Percentiles rank a stretch among this genome's conserved stretches.
Evolutionary conservation across 805 yeast genomes (phyloP).

Genomic region (Starmera quercuum): DNA sequence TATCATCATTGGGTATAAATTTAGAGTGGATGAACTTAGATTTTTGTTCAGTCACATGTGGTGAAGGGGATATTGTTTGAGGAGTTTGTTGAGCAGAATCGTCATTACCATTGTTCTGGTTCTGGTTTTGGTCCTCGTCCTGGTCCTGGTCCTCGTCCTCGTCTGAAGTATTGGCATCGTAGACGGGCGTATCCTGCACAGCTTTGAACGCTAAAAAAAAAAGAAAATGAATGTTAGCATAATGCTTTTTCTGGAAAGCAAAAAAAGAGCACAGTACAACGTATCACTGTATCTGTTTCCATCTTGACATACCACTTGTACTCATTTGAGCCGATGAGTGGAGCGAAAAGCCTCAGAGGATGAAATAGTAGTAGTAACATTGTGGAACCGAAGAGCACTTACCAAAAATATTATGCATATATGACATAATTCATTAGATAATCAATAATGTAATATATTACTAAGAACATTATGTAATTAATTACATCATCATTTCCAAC

Average conservation of each 20-base stretch:
- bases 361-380: not conserved
- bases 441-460: too few relatives aligned
- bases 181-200: constrained; percentile 12
- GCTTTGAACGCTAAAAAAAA: constrained; percentile 15
- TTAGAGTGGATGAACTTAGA: constrained; percentile 24
- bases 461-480: too few relatives aligned
- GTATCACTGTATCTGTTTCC: too few relatives aligned
- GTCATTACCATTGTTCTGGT: not conserved
- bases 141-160: not conserved
- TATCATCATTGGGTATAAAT: constrained; percentile 30
- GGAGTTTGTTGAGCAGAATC: not conserved
- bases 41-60: constrained; percentile 1
- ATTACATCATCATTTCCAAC: too few relatives aligned
- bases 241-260: not conserved
- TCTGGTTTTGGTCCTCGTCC: not conserved
- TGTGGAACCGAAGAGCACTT: not conserved
- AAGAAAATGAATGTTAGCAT: not conserved
- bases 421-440: too few relatives aligned
- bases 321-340: too few relatives aligned
- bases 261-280: too few relatives aligned
- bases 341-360: too few relatives aligned
- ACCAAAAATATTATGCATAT: too few relatives aligned
- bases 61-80: not conserved
- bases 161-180: constrained; percentile 12
- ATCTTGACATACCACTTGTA: not conserved